phyloP scores from a whole-genome alignment of 1,284 basidiomycete species.

The Earliella scabrosa region DNA sequence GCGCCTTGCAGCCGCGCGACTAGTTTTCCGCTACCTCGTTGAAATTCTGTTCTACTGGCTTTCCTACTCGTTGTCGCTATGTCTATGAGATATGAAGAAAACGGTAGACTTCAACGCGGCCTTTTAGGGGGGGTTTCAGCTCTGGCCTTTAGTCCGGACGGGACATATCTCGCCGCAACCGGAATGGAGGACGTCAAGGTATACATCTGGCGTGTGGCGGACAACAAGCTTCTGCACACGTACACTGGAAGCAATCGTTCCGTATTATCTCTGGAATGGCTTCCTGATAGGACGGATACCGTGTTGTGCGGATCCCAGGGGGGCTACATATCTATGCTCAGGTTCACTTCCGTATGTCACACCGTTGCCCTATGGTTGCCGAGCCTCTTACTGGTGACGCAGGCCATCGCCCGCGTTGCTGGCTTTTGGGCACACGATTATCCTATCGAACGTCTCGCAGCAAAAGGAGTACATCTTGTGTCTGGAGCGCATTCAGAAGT shows the following conservation, averaged over 20 bases:
- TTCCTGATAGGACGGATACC: neutral
- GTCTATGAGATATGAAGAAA: neutral
- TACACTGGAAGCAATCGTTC: neutral
- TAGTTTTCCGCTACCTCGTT: too few species aligned
- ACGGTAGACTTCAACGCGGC: neutral
- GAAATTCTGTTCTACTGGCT: too few species aligned
- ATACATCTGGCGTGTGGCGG: slow-evolving; percentile 2
- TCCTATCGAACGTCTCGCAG: slow-evolving; percentile 8
- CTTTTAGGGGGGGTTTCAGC: slow-evolving; percentile 1
- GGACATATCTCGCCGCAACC: slow-evolving; percentile 1
- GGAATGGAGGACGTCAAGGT: slow-evolving; percentile 1
- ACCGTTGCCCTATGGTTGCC: too few species aligned
- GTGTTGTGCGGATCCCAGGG: neutral
- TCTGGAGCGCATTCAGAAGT: slow-evolving; percentile 6
- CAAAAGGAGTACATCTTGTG: neutral
- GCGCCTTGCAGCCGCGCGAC: too few species aligned
- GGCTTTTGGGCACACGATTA: slow-evolving; percentile 7
- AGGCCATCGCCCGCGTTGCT: neutral
- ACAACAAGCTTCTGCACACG: neutral
- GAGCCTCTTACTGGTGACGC: too few species aligned
- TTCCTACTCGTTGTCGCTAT: too few species aligned
- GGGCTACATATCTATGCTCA: neutral
- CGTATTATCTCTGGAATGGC: slow-evolving; percentile 2
- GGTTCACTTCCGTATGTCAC: neutral
- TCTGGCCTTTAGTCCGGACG: slow-evolving; percentile 4